Conservation (phyloP, 2,329 filamentous ascomycete species). For the Arachnomyces sp. region DNA sequence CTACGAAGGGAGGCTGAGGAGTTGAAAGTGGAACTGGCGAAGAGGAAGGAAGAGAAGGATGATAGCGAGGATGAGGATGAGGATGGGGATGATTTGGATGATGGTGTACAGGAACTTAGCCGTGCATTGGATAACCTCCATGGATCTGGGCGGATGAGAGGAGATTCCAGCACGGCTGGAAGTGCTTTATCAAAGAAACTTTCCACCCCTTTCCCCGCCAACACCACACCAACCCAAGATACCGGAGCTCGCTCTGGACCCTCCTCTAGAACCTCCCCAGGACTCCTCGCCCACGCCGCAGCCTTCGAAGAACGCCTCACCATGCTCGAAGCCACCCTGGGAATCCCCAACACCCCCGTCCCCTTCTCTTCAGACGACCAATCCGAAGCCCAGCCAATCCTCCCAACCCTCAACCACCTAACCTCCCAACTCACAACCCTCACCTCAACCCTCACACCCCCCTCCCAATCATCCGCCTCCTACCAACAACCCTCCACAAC, state of each 20-base stretch:
- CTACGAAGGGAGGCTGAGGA: constrained; percentile 76
- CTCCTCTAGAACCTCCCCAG: constrained; percentile 27
- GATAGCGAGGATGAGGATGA: constrained; percentile 40
- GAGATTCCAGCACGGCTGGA: constrained; percentile 21
- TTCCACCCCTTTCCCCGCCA: constrained; percentile 9
- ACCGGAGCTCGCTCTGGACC: constrained; percentile 7
- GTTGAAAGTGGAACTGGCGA: constrained; percentile 47
- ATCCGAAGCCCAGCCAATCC: constrained; percentile 58
- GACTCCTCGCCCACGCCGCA: constrained; percentile 66
- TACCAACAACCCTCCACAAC: constrained; percentile 7
- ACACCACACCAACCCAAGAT: constrained; percentile 1
- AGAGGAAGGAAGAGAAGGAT: constrained; percentile 45
- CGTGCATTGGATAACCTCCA: constrained; percentile 60
- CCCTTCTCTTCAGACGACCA: constrained; percentile 40
- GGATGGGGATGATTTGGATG: constrained; percentile 36
- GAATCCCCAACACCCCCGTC: constrained; percentile 62
- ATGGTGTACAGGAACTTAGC: constrained; percentile 60
- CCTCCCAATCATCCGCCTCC: constrained; percentile 22
- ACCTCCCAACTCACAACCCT: constrained; percentile 73
- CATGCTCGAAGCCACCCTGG: constrained; percentile 70
- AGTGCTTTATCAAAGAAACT: constrained; percentile 26
- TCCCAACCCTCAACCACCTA: constrained; percentile 72
- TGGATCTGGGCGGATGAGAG: constrained; percentile 18
- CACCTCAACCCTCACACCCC: constrained; percentile 39
- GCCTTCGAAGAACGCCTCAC: constrained; percentile 79